Evolutionary conservation across 2,329 filamentous ascomycete genomes (phyloP).

Genomic region (Berkeleyomyces basicola): DNA sequence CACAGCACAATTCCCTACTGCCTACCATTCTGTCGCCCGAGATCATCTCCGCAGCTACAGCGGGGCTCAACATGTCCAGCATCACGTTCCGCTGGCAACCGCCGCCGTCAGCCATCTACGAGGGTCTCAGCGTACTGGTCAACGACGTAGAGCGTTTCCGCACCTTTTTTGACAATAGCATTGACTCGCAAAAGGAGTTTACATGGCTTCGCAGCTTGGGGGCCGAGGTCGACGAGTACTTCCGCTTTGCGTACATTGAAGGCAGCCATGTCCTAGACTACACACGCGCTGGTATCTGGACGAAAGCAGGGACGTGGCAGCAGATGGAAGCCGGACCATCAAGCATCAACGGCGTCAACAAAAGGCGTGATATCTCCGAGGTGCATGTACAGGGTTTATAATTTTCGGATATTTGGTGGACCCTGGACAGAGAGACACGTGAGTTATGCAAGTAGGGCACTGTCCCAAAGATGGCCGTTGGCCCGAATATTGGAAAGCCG

Average conservation of each 20-base stretch:
- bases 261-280: conserved; percentile 52
- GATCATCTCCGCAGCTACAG: conserved; percentile 20
- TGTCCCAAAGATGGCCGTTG: too few relatives aligned
- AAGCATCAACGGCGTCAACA: conserved; percentile 20
- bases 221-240: conserved; percentile 46
- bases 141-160: conserved; percentile 73
- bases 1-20: conserved; percentile 44
- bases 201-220: conserved; percentile 39
- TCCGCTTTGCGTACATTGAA: conserved; percentile 58
- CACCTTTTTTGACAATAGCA: conserved; percentile 47
- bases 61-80: conserved; percentile 26
- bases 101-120: conserved; percentile 35
- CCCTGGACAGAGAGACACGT: background rate
- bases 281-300: conserved; percentile 59
- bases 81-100: conserved; percentile 44
- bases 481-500: too few relatives aligned
- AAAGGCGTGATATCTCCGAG: conserved; percentile 14
- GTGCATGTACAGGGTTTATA: background rate
- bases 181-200: conserved; percentile 29
- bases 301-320: conserved; percentile 44
- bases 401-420: background rate
- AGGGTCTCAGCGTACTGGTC: conserved; percentile 64
- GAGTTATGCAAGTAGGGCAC: too few relatives aligned
- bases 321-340: conserved; percentile 48
- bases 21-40: conserved; percentile 32